Base-by-base conservation (phyloP, 192 early-diverging fungal genomes). In the Coemansia pectinata region DNA sequence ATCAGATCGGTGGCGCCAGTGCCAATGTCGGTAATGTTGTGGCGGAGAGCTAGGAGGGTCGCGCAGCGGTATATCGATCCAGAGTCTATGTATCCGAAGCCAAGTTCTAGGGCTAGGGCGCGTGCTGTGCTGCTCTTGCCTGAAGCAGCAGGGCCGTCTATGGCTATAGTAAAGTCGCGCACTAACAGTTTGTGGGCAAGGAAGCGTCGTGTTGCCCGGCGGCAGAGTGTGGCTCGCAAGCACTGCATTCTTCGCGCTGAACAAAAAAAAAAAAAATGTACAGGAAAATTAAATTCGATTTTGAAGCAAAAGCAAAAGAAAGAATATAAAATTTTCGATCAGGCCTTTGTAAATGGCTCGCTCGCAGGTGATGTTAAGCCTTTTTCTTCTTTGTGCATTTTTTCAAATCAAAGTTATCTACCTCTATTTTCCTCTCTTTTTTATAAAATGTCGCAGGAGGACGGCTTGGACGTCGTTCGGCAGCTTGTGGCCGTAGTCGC, bases 41-140 rank as follows among this genome's bases (percentile, higher is more conserved):
- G 15, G 36, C 71, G 74, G 58, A 77, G 60, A 11, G 74, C 78
- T 4, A 73, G 60, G 19, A 77, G 73, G 27, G 72, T 71, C 34
- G 73, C 78, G 40, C 78, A 85, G 23, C 86, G 76, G 75, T 87
- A 91, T 64, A 91, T 88, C 15, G 89, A 88, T 6, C 93, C 93
- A 3, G 89, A 88, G 70, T 94, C 93, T 62, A 93, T 90, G 68
- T 94, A 93, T 6, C 87, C 81, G 40, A 92, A 91, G 4, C 86
- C 86, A 3, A 94, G 83, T 47, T 73, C 73, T 21, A 79, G 82
- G 4, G 91, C 91, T 2, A 92, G 84, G n/a, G 84, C 75, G 67
- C 87, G 87, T 5, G 92, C 91, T 19, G 92, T 94, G 39, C 83
- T 90, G 87, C 90, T 92, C 82, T 94, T 94, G 41, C 93, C 93